Evolutionary conservation across 208 protist species (phyloP).

Genomic region (Blechomonas ayalai): DNA sequence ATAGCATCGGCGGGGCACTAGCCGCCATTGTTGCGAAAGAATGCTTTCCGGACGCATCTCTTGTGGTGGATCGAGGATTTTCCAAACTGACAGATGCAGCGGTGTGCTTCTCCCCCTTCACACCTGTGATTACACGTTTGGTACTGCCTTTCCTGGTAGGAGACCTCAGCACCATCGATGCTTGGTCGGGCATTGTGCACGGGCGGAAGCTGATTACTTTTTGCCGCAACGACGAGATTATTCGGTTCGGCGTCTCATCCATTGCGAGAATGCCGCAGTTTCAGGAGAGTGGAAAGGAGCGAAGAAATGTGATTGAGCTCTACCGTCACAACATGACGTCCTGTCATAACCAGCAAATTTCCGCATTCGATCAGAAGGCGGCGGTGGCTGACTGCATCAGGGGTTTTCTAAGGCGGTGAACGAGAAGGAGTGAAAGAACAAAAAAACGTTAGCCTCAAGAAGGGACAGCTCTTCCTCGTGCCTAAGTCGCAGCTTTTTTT

Average conservation of each 20-base stretch:
- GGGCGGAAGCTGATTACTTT: conserved; percentile 63
- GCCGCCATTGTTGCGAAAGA: conserved; percentile 37
- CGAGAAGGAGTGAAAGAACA: too few relatives aligned
- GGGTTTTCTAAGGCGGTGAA: too few relatives aligned
- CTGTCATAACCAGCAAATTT: conserved; percentile 24
- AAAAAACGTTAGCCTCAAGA: too few relatives aligned
- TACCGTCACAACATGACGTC: neutral
- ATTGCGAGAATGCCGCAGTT: conserved; percentile 37
- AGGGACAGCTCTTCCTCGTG: too few relatives aligned
- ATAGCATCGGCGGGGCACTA: conserved; percentile 74
- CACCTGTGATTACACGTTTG: conserved; percentile 20
- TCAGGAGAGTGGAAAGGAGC: conserved; percentile 11
- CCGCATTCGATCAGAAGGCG: conserved; percentile 9
- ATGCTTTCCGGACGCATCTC: conserved; percentile 12
- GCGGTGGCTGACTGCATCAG: conserved; percentile 1
- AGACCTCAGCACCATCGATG: conserved; percentile 39
- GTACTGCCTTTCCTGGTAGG: conserved; percentile 38
- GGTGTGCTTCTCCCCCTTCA: conserved; percentile 47
- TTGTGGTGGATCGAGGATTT: conserved; percentile 77
- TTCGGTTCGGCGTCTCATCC: conserved; percentile 34
- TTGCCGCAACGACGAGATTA: conserved; percentile 60
- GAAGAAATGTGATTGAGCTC: conserved; percentile 30
- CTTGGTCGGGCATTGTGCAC: conserved; percentile 22
- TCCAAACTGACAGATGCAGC: conserved; percentile 67
- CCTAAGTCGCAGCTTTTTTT: too few relatives aligned